phyloP scores from a whole-genome alignment of 208 protist species.

The Crithidia bombi region DNA sequence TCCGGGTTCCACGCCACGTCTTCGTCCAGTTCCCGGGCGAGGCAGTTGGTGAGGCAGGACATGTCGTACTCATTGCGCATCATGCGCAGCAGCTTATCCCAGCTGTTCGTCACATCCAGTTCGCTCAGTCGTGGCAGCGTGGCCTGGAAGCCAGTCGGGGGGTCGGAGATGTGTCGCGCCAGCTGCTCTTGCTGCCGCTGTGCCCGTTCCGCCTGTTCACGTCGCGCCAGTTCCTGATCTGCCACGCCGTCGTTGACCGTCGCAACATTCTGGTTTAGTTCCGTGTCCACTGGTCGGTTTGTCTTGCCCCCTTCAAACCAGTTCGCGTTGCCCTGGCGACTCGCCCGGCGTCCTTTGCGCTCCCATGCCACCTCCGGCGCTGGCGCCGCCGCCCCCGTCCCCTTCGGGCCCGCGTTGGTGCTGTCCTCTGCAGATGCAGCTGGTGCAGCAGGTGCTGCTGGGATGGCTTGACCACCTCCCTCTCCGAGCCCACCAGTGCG shows the following conservation, averaged over 20 bases:
- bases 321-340: constrained; percentile 12
- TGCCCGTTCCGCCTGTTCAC: constrained; percentile 35
- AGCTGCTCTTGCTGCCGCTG: constrained; percentile 59
- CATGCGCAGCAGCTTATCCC: constrained; percentile 68
- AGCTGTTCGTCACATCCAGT: constrained; percentile 69
- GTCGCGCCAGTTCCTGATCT: constrained; percentile 28
- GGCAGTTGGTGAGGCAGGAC: constrained; percentile 77
- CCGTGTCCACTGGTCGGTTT: constrained; percentile 36
- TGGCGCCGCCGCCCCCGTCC: not conserved
- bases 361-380: not conserved
- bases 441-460: not conserved
- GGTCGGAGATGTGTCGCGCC: constrained; percentile 59
- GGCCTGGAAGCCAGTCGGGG: constrained; percentile 66
- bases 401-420: not conserved
- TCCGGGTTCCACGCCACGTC: constrained; percentile 88
- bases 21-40: constrained; percentile 85
- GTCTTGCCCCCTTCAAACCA: constrained; percentile 26
- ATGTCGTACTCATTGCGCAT: constrained; percentile 84
- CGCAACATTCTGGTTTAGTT: constrained; percentile 45
- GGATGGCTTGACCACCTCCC: not conserved
- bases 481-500: too few relatives aligned
- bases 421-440: not conserved
- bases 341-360: constrained; percentile 14
- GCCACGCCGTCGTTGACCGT: constrained; percentile 59
- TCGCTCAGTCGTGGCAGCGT: constrained; percentile 81